A percentile compares a stretch with the other conserved stretches of the same genome.
Evolutionary conservation across 768 basidiomycete genomes (phyloP).

Genomic region (Pisolithus albus): DNA sequence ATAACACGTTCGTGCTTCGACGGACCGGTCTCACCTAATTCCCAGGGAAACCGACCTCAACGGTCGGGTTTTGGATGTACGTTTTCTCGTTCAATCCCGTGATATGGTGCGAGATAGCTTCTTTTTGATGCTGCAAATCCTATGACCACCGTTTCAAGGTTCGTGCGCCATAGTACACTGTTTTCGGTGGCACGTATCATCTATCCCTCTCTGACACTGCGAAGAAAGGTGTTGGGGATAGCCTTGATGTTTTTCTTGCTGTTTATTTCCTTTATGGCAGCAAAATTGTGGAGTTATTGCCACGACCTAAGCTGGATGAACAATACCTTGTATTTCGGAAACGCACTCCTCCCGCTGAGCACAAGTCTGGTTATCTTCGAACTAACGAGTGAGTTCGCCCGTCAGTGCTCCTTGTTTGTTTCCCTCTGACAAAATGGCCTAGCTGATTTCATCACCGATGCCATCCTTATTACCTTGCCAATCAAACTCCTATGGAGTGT

Average conservation of each 20-base stretch:
- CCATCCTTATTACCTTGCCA: constrained; percentile 14
- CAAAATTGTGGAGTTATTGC: constrained; percentile 11
- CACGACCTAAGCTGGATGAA: constrained; percentile 9
- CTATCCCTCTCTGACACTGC: constrained; percentile 6
- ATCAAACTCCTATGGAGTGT: constrained; percentile 17
- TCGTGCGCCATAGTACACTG: constrained; percentile 16
- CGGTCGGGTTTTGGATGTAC: constrained; percentile 10
- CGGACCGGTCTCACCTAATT: no score
- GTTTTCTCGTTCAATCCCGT: neutral
- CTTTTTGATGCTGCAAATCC: neutral
- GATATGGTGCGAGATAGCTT: constrained; percentile 11
- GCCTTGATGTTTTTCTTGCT: constrained; percentile 8
- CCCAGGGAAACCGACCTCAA: neutral
- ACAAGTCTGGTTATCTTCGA: constrained; percentile 7
- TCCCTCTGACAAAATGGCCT: neutral
- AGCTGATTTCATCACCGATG: constrained; percentile 14
- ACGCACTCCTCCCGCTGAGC: constrained; percentile 8
- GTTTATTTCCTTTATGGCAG: constrained; percentile 1
- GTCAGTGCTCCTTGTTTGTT: neutral
- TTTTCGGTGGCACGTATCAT: constrained; percentile 17
- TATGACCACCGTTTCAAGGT: constrained; percentile 6
- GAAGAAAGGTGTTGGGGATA: constrained; percentile 8
- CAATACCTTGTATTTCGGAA: neutral
- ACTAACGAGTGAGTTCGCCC: constrained; percentile 11
- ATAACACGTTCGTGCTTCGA: neutral